Percentiles rank a stretch among this genome's conserved stretches.
These are phyloP conservation scores for Penicillium bovifimosum DNA, from an alignment of 495 filamentous ascomycete genomes.

Conservation along the genomic window DNA sequence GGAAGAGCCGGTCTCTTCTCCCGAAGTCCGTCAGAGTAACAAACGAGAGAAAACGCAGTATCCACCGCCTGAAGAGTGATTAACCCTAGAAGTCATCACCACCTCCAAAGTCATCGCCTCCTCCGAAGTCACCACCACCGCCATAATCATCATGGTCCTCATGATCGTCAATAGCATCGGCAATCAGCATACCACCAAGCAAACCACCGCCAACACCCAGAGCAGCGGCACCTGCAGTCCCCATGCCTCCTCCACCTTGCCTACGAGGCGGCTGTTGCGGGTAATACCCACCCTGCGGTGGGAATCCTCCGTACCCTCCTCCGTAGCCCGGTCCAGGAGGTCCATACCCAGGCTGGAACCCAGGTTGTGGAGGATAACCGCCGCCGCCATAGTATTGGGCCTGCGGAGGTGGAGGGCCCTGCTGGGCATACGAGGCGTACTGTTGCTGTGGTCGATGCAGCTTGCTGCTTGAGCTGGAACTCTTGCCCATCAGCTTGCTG, in stretches of 20 bases:
- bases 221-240: conserved; percentile 63
- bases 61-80: background rate
- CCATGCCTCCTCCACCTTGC: conserved; percentile 49
- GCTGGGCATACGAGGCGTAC: conserved; percentile 23
- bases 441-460: conserved; percentile 22
- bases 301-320: conserved; percentile 29
- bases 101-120: conserved; percentile 54
- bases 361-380: conserved; percentile 29
- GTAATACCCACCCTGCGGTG: conserved; percentile 42
- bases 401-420: conserved; percentile 13
- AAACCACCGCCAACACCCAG: conserved; percentile 73
- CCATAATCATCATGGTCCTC: conserved; percentile 44
- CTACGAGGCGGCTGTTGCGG: conserved; percentile 29
- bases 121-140: conserved; percentile 40
- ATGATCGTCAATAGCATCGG: conserved; percentile 50
- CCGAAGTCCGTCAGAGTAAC: background rate
- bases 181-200: conserved; percentile 64
- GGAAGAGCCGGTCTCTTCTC: background rate
- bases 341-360: conserved; percentile 35
- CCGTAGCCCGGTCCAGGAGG: conserved; percentile 34
- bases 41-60: background rate
- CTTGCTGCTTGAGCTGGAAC: conserved; percentile 18
- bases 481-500: conserved; percentile 47
- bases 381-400: conserved; percentile 28
- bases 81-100: conserved; percentile 4